These are phyloP conservation scores for Ophiocordyceps polyrhachis-furcata DNA, from an alignment of 2,329 filamentous ascomycete genomes.

Conservation along the genomic window DNA sequence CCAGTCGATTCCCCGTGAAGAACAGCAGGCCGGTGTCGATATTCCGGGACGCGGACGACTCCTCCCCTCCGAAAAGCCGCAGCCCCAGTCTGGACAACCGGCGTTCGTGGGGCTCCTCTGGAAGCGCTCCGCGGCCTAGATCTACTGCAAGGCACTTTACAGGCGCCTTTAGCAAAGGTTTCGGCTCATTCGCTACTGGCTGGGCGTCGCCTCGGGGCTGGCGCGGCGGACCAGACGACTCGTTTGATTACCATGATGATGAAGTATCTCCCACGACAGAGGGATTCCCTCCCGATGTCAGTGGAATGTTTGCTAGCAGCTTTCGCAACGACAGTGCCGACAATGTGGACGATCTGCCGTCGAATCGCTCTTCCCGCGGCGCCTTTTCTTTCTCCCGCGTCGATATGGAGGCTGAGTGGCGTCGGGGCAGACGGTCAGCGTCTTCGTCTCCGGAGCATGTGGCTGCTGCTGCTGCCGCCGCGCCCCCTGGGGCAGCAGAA, in stretches of 20 bases:
- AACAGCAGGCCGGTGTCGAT: not conserved
- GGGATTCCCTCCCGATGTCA: conserved; percentile 1
- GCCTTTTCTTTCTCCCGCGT: conserved; percentile 1
- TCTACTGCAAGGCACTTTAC: not conserved
- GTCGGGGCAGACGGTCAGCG: no score
- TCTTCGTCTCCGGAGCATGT: no score
- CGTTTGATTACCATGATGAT: not conserved
- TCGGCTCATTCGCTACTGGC: not conserved
- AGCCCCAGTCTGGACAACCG: not conserved
- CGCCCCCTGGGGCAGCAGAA: no score
- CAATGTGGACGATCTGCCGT: not conserved
- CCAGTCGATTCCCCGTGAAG: not conserved
- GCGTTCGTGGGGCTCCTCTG: not conserved
- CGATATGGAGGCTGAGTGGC: no score
- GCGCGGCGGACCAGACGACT: not conserved
- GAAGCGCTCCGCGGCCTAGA: not conserved
- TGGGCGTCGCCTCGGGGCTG: not conserved
- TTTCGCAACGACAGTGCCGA: not conserved
- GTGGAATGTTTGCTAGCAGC: not conserved
- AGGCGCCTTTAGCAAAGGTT: conserved; percentile 1
- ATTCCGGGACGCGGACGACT: not conserved
- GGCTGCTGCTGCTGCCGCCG: no score
- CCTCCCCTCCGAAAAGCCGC: not conserved
- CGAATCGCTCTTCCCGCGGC: conserved; percentile 1
- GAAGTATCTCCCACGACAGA: not conserved